Base-by-base conservation (phyloP, 1,139 yeast genomes). In the Kurtzmaniella natalensis region DNA sequence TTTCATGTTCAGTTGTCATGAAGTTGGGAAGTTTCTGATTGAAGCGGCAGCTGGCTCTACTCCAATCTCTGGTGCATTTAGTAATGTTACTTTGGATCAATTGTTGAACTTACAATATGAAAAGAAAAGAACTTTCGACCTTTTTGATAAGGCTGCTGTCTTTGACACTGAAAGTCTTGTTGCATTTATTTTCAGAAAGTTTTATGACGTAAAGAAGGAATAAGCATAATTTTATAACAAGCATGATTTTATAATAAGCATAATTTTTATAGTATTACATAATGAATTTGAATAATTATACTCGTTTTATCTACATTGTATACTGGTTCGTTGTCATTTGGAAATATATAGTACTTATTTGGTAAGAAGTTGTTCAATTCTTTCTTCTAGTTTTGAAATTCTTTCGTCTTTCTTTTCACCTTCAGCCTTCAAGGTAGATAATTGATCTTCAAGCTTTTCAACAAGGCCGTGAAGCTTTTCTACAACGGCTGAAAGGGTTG, bases 1-100 rank as follows among this genome's bases (percentile, higher is more conserved):
- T 41, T 78, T 88, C 48, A 78, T 84, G 61, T 81, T 86, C 50
- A 78, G 85, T 41, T 81, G 92, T 48, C 86, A 85, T 50, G 70
- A 75, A 42, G 80, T 78, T 7, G 94, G 92, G 1, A 71, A 71
- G 17, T 86, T 87, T 50, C 74, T 76, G 7, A 67, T 92, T 26
- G 94, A 89, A 35, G 85, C 55, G 37, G 75, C 74, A 1, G 55
- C 49, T 39, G 72, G 72, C 2, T 51, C 69, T 1, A 68, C 67
- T 4, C 61, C 52, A 32, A 53, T 69, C 25, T 69, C 72, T 3
- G 84, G 82, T 4, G 84, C 83, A 0, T 58, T 63, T 13, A 63
- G 65, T 16, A 63, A 67, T 10, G 50, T 83, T 15, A 68, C 84
- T 0, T 59, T 85, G 38, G 95, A 87, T 48, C 79, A 82, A 33